Base-by-base conservation (phyloP, 352 stramenopile genomes). In the Pythium coloratum region DNA sequence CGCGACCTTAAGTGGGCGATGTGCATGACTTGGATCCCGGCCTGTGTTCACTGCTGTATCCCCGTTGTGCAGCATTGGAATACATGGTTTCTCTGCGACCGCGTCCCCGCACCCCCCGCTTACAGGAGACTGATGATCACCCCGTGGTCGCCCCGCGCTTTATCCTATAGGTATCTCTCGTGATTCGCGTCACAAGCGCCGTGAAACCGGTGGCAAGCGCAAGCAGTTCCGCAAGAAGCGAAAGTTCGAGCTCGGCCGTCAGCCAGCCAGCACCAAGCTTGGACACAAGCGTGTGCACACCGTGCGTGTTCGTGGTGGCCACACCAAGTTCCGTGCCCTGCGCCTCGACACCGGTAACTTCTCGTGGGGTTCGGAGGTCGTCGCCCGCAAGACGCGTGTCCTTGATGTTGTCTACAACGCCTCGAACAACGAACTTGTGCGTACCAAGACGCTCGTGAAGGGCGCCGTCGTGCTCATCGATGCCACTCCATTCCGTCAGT, bases 381-480 rank as follows among this genome's bases (percentile, higher is more conserved):
- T 89, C 71, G 97, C 98, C 50, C 92, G 97, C 76, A 99, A 99
- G 93, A 98, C 98, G 58, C 96, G 97, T 95, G 98, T 99, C 64
- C 87, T 99, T 40, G 97, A 99, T 81, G 98, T 99, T 28, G 94
- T 98, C 28, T 99, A 99, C 97, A 99, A 99, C 84, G 95, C 97
- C 56, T 99, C 97, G 73, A 99, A 99, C 96, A 99, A 99, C 91
- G 98, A 99, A 79, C 91, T 99, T 70, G 98, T 99, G 67, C 96
- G 98, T 84, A 99, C 98, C 75, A 99, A 99, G 93, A 99, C 98
- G 33, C 85, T 99, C 34, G 98, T 99, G 55, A 99, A 99, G 94
- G 97, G 97, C 74, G 89, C 92, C 66, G 98, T 99, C 69, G 90
- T 99, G 56, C 75, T 98, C 54, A 96, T 99, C 57, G 98, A 99